Evolutionary conservation across 2,329 filamentous ascomycete genomes (phyloP).

Genomic region (Aureobasidium musti): DNA sequence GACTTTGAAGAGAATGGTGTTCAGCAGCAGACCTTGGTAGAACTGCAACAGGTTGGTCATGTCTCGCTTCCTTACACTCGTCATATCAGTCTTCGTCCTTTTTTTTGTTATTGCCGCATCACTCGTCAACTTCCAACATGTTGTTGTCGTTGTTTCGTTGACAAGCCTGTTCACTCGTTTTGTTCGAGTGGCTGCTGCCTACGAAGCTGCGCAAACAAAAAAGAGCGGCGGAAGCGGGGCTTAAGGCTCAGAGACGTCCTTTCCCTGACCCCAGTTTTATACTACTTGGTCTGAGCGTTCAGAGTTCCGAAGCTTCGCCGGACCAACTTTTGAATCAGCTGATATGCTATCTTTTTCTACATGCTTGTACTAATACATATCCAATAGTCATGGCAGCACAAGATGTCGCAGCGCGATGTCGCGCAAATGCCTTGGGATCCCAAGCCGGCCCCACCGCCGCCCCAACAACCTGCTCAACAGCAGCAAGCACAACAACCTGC

Average conservation of each 20-base stretch:
- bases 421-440: conserved; percentile 96
- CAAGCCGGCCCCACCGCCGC: conserved; percentile 63
- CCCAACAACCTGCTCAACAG: conserved; percentile 35
- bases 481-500: conserved; percentile 40
- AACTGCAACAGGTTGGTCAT: conserved; percentile 75
- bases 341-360: conserved; percentile 21
- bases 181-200: conserved; percentile 19
- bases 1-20: conserved; percentile 98
- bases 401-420: conserved; percentile 79
- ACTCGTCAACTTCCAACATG: too few species aligned
- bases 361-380: conserved; percentile 9
- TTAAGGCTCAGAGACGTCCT: conserved; percentile 22
- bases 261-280: conserved; percentile 18
- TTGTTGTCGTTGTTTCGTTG: conserved; percentile 7
- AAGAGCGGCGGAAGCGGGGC: conserved; percentile 28
- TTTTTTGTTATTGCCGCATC: neutral
- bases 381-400: conserved; percentile 85
- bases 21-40: conserved; percentile 80
- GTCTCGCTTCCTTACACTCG: conserved; percentile 31
- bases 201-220: conserved; percentile 13
- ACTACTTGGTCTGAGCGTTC: conserved; percentile 24
- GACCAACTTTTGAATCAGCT: conserved; percentile 8
- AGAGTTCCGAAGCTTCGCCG: conserved; percentile 4
- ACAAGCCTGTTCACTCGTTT: neutral
- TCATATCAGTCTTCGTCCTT: conserved; percentile 1